Conservation (phyloP, 208 protist species). For the Strigomonas galati region DNA sequence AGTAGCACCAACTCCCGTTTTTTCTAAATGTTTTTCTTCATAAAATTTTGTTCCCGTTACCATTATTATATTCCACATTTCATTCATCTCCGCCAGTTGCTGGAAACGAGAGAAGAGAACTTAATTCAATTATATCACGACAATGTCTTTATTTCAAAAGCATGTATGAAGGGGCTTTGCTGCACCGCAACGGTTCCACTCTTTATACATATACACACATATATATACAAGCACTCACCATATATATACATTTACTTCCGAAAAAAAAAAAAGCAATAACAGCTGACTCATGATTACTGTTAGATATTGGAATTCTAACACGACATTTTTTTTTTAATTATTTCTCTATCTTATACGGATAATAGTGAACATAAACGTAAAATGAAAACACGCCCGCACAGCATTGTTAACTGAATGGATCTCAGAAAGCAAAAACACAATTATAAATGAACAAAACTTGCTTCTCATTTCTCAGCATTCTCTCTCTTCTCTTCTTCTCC, state of each 20-base stretch:
- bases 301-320: neutral
- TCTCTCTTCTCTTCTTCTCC: neutral
- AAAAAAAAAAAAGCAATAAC: too few relatives aligned
- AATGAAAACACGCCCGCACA: too few relatives aligned
- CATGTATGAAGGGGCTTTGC: too few relatives aligned
- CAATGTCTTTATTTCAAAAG: too few relatives aligned
- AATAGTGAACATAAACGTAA: neutral
- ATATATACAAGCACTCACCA: too few relatives aligned
- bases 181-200: too few relatives aligned
- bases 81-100: neutral
- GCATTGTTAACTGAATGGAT: too few relatives aligned
- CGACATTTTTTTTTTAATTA: neutral
- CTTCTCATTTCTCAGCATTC: neutral
- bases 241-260: too few relatives aligned
- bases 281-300: too few relatives aligned
- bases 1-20: neutral
- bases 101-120: too few relatives aligned
- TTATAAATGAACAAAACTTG: neutral
- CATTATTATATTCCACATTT: slow-evolving; percentile 3
- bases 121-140: too few relatives aligned
- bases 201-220: neutral
- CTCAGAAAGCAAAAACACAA: neutral
- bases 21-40: neutral
- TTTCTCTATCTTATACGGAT: neutral
- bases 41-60: neutral